A percentile compares a stretch with the other conserved stretches of the same genome.
phyloP scores from a whole-genome alignment of 1,284 basidiomycete species.

The Papiliotrema terrestris region DNA sequence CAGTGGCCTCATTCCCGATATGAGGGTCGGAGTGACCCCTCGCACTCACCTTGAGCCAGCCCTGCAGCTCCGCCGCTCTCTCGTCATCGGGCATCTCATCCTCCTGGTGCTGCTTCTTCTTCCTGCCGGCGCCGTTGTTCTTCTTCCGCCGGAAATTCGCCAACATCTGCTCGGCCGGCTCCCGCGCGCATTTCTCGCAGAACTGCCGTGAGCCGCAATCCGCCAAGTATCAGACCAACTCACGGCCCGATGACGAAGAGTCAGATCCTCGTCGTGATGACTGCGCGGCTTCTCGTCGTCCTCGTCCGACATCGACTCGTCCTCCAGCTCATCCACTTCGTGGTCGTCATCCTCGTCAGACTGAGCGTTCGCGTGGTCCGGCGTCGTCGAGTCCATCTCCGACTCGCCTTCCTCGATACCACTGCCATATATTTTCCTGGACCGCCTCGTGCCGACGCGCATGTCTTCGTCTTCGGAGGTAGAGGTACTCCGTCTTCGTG shows the following conservation, averaged over 20 bases:
- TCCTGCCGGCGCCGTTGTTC: slow-evolving; percentile 45
- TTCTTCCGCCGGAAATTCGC: slow-evolving; percentile 21
- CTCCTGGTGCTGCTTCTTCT: slow-evolving; percentile 52
- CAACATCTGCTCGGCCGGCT: slow-evolving; percentile 34
- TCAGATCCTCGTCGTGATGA: neutral
- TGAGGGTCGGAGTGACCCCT: neutral
- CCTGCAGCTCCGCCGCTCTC: slow-evolving; percentile 59
- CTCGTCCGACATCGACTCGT: neutral
- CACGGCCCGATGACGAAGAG: neutral
- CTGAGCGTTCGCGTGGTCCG: too few species aligned
- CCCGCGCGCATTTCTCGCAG: slow-evolving; percentile 38
- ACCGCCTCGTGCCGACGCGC: too few species aligned
- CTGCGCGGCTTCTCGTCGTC: neutral
- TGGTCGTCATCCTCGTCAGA: neutral
- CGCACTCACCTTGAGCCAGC: slow-evolving; percentile 65
- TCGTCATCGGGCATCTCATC: slow-evolving; percentile 56
- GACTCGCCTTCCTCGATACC: neutral
- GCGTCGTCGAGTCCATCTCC: neutral
- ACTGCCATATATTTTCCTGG: too few species aligned
- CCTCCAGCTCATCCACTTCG: neutral
- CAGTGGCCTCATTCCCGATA: neutral
- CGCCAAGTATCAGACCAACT: neutral
- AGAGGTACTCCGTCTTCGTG: too few species aligned
- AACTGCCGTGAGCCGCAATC: slow-evolving; percentile 11
- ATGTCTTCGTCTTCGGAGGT: too few species aligned